Evolutionary conservation across 2,329 filamentous ascomycete genomes (phyloP).

Genomic region (Penicillium crustosum): DNA sequence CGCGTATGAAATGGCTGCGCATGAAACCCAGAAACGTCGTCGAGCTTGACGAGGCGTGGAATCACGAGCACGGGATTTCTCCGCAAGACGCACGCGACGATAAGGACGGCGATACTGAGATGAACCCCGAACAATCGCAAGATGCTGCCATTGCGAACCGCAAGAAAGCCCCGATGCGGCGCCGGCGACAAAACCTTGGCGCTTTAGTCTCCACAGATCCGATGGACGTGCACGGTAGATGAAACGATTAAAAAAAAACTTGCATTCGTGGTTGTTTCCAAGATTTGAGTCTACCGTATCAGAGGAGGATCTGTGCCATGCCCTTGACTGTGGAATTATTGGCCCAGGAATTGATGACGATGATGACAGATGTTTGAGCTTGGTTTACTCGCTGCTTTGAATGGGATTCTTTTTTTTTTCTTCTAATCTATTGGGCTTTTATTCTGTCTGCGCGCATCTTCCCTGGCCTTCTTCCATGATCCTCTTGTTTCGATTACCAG

Average conservation of each 20-base stretch:
- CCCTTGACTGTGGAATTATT: slow-evolving; percentile 15
- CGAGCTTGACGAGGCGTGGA: slow-evolving; percentile 72
- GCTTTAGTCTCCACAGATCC: slow-evolving; percentile 27
- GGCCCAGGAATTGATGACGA: slow-evolving; percentile 7
- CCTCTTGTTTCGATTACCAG: not conserved
- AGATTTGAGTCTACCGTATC: not conserved
- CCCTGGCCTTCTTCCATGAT: not conserved
- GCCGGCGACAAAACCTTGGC: slow-evolving; percentile 33
- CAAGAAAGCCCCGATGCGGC: slow-evolving; percentile 47
- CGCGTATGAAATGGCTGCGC: slow-evolving; percentile 95
- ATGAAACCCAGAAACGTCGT: slow-evolving; percentile 76
- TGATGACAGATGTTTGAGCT: slow-evolving; percentile 12
- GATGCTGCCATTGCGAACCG: slow-evolving; percentile 42
- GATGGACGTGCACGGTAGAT: slow-evolving; percentile 36
- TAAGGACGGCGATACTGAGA: slow-evolving; percentile 41
- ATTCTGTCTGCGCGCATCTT: slow-evolving; percentile 2
- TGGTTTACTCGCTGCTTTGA: slow-evolving; percentile 8
- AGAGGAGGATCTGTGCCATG: not conserved
- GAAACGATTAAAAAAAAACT: not conserved
- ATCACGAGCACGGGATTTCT: slow-evolving; percentile 32
- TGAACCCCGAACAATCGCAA: slow-evolving; percentile 35
- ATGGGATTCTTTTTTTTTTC: slow-evolving; percentile 4
- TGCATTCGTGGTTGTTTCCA: slow-evolving; percentile 2
- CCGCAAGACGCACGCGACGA: slow-evolving; percentile 25
- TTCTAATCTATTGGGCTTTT: slow-evolving; percentile 9